Percentiles rank a stretch among this genome's conserved stretches.
Evolutionary conservation across 2,329 filamentous ascomycete species (phyloP).

Genomic region (Xylariomycetidae sp.): DNA sequence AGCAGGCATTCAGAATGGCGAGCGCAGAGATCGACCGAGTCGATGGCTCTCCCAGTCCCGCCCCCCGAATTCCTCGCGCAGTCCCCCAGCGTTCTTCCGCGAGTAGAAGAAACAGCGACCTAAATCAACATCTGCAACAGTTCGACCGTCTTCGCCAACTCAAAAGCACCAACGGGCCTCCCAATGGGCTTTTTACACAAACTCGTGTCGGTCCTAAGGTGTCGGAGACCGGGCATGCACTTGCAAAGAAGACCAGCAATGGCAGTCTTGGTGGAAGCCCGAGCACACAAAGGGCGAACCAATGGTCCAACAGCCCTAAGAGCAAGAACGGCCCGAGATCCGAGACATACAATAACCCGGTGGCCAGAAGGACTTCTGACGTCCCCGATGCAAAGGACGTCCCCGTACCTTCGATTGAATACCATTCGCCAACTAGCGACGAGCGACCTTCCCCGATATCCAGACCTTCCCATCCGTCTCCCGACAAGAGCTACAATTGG

Average conservation of each 20-base stretch:
- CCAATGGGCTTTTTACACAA: slow-evolving; percentile 32
- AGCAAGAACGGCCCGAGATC: slow-evolving; percentile 8
- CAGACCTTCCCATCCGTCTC: slow-evolving; percentile 27
- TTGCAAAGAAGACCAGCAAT: slow-evolving; percentile 32
- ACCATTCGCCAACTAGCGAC: slow-evolving; percentile 16
- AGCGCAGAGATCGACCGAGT: slow-evolving; percentile 21
- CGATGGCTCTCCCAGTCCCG: slow-evolving; percentile 27
- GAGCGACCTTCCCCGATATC: slow-evolving; percentile 17
- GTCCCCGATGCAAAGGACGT: slow-evolving; percentile 5
- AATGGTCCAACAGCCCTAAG: slow-evolving; percentile 10
- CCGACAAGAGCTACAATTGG: slow-evolving; percentile 52
- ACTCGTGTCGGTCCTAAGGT: slow-evolving; percentile 29
- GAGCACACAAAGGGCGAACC: slow-evolving; percentile 15
- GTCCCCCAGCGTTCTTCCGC: slow-evolving; percentile 9
- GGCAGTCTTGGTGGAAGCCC: slow-evolving; percentile 25
- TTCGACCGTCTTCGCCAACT: slow-evolving; percentile 28
- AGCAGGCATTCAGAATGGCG: slow-evolving; percentile 23
- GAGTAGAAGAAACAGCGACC: slow-evolving; percentile 25
- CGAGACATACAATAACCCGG: slow-evolving; percentile 1
- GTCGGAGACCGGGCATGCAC: slow-evolving; percentile 29
- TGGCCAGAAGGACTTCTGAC: slow-evolving; percentile 1
- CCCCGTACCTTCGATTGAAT: slow-evolving; percentile 23
- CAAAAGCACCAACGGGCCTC: slow-evolving; percentile 13
- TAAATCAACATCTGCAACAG: slow-evolving; percentile 23
- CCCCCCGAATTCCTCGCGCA: slow-evolving; percentile 20